These are phyloP conservation scores for Lentinus brumalis DNA, from an alignment of 768 basidiomycete genomes.

Conservation along the genomic window DNA sequence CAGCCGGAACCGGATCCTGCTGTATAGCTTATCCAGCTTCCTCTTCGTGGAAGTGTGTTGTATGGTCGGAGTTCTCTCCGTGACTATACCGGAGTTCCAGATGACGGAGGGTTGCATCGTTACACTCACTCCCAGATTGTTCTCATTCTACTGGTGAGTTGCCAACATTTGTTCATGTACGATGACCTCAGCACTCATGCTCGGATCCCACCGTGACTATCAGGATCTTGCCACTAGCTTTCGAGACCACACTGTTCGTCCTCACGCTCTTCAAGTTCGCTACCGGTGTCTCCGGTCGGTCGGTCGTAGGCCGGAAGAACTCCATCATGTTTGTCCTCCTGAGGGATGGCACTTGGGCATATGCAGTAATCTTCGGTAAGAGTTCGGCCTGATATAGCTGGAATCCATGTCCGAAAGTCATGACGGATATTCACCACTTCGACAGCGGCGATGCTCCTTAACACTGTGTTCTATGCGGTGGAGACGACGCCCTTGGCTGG, in stretches of 20 bases:
- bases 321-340: conserved; percentile 5
- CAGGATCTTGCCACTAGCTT: neutral
- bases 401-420: no score
- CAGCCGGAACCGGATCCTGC: neutral
- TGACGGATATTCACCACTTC: neutral
- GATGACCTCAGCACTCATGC: no score
- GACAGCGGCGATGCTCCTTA: conserved; percentile 21
- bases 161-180: no score
- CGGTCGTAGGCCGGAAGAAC: neutral
- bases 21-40: neutral
- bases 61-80: neutral
- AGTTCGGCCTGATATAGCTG: neutral
- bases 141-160: neutral
- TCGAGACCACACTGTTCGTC: neutral
- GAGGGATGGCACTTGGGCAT: conserved; percentile 20
- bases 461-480: conserved; percentile 20
- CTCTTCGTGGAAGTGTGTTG: neutral
- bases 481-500: conserved; percentile 17
- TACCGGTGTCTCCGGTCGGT: neutral
- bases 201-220: no score
- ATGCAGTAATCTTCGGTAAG: conserved; percentile 18
- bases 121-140: neutral
- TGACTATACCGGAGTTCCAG: neutral
- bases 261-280: neutral
- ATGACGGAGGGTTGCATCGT: neutral